These are phyloP conservation scores for Penicillium sp. DNA, from an alignment of 2,329 filamentous ascomycete genomes.

Conservation along the genomic window DNA sequence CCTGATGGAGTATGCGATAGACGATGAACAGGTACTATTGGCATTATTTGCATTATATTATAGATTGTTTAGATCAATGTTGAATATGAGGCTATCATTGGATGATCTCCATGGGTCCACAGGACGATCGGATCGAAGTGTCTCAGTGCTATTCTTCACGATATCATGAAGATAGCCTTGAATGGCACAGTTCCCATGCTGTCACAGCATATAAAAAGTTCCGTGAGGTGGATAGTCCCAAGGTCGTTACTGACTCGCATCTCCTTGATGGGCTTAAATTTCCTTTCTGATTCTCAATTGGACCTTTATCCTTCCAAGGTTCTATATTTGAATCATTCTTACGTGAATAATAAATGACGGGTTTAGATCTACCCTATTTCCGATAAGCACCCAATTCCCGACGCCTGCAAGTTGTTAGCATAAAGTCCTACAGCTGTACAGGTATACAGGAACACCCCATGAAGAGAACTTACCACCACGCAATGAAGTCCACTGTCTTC, in stretches of 20 bases:
- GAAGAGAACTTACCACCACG: conserved; percentile 64
- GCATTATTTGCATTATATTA: neutral
- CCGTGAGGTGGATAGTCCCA: too few relatives aligned
- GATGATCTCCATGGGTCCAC: neutral
- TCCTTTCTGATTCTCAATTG: neutral
- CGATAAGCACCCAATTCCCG: conserved; percentile 28
- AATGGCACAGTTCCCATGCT: neutral
- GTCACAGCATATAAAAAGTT: neutral
- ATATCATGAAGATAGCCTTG: neutral
- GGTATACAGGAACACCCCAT: conserved; percentile 6
- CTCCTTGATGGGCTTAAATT: neutral
- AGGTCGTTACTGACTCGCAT: neutral
- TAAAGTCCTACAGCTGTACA: conserved; percentile 7
- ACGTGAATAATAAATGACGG: neutral
- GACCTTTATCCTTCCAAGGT: neutral
- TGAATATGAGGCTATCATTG: neutral
- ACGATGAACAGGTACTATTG: conserved; percentile 5
- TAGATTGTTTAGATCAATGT: neutral
- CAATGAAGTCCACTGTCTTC: conserved; percentile 68
- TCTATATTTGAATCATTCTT: neutral
- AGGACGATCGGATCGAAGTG: neutral
- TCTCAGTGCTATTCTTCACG: neutral
- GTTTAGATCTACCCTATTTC: neutral
- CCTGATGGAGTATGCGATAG: neutral
- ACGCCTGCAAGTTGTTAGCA: conserved; percentile 22